phyloP scores from a whole-genome alignment of 495 filamentous ascomycete genomes.

The Penicillium simplicissimum region DNA sequence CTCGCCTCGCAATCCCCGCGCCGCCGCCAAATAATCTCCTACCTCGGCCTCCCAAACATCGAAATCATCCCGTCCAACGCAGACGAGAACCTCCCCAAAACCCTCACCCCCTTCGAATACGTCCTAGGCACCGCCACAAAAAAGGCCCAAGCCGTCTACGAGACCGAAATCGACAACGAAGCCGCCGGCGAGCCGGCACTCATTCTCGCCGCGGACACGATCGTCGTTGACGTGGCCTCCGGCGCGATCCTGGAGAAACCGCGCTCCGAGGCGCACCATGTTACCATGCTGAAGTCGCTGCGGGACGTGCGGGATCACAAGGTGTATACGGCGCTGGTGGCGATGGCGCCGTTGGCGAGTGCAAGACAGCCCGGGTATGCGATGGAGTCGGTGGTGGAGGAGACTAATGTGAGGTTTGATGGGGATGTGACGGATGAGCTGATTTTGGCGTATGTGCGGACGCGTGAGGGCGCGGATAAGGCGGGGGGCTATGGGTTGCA shows the following conservation, averaged over 20 bases:
- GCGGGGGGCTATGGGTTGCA: constrained; percentile 95
- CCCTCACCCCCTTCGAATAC: constrained; percentile 83
- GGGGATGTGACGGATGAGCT: constrained; percentile 74
- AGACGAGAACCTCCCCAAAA: constrained; percentile 80
- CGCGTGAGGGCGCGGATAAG: constrained; percentile 92
- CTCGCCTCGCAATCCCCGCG: constrained; percentile 87
- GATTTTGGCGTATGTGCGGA: constrained; percentile 82
- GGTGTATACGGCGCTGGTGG: constrained; percentile 79
- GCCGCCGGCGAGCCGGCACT: constrained; percentile 71
- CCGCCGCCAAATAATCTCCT: constrained; percentile 70
- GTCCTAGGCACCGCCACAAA: constrained; percentile 81
- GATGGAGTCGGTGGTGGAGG: constrained; percentile 77
- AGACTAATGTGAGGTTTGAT: constrained; percentile 83
- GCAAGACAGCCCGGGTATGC: constrained; percentile 81
- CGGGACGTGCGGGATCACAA: constrained; percentile 73
- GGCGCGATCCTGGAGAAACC: constrained; percentile 91
- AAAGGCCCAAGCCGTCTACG: constrained; percentile 81
- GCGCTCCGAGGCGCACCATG: constrained; percentile 71
- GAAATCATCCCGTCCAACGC: constrained; percentile 81
- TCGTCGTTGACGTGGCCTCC: constrained; percentile 65
- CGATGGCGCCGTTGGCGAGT: constrained; percentile 75
- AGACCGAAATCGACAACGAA: constrained; percentile 58
- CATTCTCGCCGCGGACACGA: constrained; percentile 88
- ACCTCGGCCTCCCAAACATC: constrained; percentile 72
- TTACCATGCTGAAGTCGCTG: constrained; percentile 76